A percentile compares a stretch with the other conserved stretches of the same genome.
phyloP scores from a whole-genome alignment of 345 rosid species.

The Litchi chinensis region DNA sequence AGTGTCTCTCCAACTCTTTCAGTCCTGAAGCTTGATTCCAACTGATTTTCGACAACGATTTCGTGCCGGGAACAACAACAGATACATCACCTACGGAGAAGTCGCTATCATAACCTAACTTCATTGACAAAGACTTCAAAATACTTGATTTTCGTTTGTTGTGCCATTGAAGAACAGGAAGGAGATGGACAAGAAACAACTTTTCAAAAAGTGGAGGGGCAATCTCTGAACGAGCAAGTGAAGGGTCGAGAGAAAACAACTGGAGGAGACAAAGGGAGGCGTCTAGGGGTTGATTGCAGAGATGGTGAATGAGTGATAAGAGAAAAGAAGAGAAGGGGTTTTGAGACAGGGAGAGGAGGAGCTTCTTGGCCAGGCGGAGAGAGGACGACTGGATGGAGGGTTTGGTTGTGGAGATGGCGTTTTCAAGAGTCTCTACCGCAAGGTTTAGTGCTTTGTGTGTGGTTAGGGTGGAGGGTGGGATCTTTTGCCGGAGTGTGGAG shows the following conservation, averaged over 20 bases:
- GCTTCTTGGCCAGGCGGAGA: constrained; percentile 48
- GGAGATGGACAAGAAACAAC: constrained; percentile 51
- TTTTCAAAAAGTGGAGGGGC: constrained; percentile 51
- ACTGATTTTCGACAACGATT: constrained; percentile 54
- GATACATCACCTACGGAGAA: constrained; percentile 22
- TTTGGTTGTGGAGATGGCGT: constrained; percentile 36
- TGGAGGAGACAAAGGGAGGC: constrained; percentile 44
- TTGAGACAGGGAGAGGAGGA: constrained; percentile 45
- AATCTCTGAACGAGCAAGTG: constrained; percentile 48
- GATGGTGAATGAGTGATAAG: constrained; percentile 49
- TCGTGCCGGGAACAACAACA: constrained; percentile 37
- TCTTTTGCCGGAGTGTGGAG: constrained; percentile 37
- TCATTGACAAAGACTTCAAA: constrained; percentile 26
- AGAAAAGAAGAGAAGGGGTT: constrained; percentile 49
- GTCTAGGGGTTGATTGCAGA: constrained; percentile 39
- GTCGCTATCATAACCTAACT: constrained; percentile 14
- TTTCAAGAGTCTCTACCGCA: constrained; percentile 53
- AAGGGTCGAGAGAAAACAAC: constrained; percentile 51
- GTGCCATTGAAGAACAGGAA: constrained; percentile 54
- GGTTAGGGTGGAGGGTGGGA: constrained; percentile 23
- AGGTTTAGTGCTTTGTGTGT: constrained; percentile 37
- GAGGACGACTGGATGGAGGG: constrained; percentile 38
- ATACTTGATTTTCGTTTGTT: constrained; percentile 42
- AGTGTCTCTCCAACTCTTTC: constrained; percentile 49
- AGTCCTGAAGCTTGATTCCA: constrained; percentile 52